Evolutionary conservation across 2,329 filamentous ascomycete genomes (phyloP).

Genomic region (Colletotrichum gloeosporioides): DNA sequence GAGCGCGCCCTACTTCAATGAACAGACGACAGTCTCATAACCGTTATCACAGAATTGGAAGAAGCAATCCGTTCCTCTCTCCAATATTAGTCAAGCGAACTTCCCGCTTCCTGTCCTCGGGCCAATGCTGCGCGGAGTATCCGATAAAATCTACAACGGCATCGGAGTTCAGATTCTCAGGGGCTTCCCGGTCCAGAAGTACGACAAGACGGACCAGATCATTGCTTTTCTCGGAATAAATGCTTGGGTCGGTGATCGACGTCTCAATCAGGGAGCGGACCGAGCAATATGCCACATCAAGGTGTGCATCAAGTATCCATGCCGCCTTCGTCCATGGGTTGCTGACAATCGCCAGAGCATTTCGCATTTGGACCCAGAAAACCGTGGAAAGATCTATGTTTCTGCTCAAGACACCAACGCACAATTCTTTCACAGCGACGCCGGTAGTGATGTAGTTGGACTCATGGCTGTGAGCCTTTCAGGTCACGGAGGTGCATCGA

Average conservation of each 20-base stretch:
- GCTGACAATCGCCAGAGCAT: not conserved
- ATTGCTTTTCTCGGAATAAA: not conserved
- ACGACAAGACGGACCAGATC: not conserved
- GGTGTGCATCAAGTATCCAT: not conserved
- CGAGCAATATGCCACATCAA: not conserved
- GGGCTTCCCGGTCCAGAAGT: not conserved
- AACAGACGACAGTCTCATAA: fast-evolving
- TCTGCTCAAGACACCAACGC: not conserved
- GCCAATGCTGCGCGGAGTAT: not conserved
- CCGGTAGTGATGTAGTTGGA: not conserved
- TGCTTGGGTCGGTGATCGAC: not conserved
- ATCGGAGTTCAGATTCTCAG: not conserved
- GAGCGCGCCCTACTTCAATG: not conserved
- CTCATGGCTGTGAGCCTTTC: not conserved
- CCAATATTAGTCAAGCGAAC: fast-evolving
- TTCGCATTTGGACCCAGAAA: not conserved
- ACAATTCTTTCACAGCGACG: not conserved
- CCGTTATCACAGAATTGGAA: fast-evolving
- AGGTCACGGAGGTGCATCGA: not conserved
- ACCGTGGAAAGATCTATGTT: not conserved
- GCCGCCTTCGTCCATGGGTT: not conserved
- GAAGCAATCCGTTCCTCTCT: not conserved
- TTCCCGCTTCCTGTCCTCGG: fast-evolving
- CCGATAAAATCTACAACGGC: not conserved
- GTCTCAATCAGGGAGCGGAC: not conserved